Conservation (phyloP, 1,139 yeast genomes). For the Saccharomyces hybrid region DNA sequence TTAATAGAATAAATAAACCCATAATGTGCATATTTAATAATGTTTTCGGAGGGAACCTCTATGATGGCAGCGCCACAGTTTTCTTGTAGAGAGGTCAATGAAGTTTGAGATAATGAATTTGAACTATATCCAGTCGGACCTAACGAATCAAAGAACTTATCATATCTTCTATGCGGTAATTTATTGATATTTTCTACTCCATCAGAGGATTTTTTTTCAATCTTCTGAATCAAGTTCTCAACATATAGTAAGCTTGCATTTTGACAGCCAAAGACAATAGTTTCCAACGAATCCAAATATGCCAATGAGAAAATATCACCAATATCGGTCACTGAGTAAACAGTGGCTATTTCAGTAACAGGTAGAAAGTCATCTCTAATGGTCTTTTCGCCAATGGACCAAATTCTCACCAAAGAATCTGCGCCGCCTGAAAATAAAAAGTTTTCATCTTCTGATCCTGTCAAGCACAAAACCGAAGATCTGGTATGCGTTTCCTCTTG, state of each 20-base stretch:
- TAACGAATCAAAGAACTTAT: constrained; percentile 80
- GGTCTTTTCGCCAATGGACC: constrained; percentile 45
- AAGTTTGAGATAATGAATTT: not conserved
- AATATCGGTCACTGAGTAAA: constrained; percentile 78
- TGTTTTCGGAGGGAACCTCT: constrained; percentile 62
- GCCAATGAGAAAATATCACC: constrained; percentile 87
- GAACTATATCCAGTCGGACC: constrained; percentile 62
- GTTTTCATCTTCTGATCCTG: constrained; percentile 50
- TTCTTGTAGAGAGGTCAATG: not conserved
- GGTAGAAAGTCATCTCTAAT: constrained; percentile 16
- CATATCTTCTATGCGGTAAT: constrained; percentile 75
- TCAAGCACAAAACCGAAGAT: constrained; percentile 60
- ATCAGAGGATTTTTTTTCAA: constrained; percentile 10
- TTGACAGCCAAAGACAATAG: constrained; percentile 82
- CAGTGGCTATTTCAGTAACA: constrained; percentile 49
- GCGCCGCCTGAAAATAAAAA: constrained; percentile 79
- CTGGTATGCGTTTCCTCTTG: constrained; percentile 45
- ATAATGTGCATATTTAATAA: constrained; percentile 77
- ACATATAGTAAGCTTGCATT: constrained; percentile 84
- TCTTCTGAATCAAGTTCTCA: constrained; percentile 30
- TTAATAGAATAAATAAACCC: constrained; percentile 78
- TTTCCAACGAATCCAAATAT: constrained; percentile 53
- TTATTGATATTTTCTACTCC: constrained; percentile 18
- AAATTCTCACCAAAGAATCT: constrained; percentile 80
- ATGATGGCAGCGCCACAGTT: constrained; percentile 29